These are phyloP conservation scores for Chrysanthemum makinoi DNA, from an alignment of 129 eudicot species.

Conservation along the genomic window DNA sequence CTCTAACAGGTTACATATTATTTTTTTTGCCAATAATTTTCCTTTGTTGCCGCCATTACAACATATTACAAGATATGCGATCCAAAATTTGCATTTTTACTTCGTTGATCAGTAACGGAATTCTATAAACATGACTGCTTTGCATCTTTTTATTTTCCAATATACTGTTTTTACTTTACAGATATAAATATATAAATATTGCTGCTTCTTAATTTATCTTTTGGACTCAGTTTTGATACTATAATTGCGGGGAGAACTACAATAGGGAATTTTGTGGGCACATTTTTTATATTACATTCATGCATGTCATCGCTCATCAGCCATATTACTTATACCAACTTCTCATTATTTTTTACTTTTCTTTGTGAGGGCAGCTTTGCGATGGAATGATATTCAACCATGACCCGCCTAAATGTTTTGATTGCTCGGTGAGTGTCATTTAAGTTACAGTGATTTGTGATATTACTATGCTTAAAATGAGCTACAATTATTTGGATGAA, in stretches of 20 bases:
- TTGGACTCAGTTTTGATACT: neutral
- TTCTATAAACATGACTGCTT: neutral
- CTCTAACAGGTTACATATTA: conserved; percentile 68
- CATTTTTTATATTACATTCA: neutral
- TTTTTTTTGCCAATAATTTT: conserved; percentile 26
- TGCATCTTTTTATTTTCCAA: neutral
- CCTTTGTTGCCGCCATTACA: neutral
- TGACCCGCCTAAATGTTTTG: conserved; percentile 79
- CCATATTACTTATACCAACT: conserved; percentile 26
- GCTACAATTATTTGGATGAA: conserved; percentile 6
- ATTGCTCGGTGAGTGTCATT: conserved; percentile 64
- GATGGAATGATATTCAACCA: conserved; percentile 89
- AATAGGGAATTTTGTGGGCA: neutral
- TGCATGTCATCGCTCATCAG: neutral
- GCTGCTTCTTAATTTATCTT: neutral
- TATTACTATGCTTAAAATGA: conserved; percentile 9
- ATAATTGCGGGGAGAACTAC: no score
- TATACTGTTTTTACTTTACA: neutral
- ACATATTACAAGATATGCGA: conserved; percentile 2
- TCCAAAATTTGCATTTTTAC: conserved; percentile 4
- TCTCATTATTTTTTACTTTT: conserved; percentile 22
- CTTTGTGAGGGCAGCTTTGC: conserved; percentile 72
- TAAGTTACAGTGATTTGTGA: neutral
- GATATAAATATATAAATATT: conserved; percentile 7
- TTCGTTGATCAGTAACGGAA: conserved; percentile 2